Conservation (phyloP, 345 rosid species). For the Hibiscus tridactylites region DNA sequence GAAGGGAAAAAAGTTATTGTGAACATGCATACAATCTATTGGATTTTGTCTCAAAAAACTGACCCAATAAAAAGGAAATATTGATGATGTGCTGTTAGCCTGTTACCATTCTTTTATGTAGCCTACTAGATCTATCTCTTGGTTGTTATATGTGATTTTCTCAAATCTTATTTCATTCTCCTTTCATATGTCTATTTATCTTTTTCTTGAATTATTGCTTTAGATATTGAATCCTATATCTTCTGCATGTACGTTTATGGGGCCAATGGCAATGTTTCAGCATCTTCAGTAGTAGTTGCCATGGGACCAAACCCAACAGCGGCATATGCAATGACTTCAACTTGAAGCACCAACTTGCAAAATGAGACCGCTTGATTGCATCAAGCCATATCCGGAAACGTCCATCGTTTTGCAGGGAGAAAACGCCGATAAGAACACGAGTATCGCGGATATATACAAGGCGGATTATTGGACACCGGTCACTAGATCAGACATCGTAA, state of each 20-base stretch:
- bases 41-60: neutral
- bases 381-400: too few relatives aligned
- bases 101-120: neutral
- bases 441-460: too few relatives aligned
- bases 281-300: constrained; percentile 1
- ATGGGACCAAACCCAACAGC: constrained; percentile 11
- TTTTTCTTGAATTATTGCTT: constrained; percentile 1
- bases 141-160: neutral
- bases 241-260: neutral
- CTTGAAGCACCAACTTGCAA: neutral
- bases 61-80: neutral
- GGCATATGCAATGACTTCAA: constrained; percentile 6
- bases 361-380: neutral
- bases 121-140: neutral
- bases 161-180: neutral
- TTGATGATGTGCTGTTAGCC: neutral
- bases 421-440: too few relatives aligned
- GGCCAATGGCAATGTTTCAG: neutral
- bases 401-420: too few relatives aligned
- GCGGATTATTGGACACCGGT: too few relatives aligned
- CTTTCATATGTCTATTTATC: neutral
- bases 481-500: too few relatives aligned
- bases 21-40: neutral
- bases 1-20: neutral
- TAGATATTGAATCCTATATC: neutral